Base-by-base conservation (phyloP, 805 yeast species). In the Barnettozyma californica region DNA sequence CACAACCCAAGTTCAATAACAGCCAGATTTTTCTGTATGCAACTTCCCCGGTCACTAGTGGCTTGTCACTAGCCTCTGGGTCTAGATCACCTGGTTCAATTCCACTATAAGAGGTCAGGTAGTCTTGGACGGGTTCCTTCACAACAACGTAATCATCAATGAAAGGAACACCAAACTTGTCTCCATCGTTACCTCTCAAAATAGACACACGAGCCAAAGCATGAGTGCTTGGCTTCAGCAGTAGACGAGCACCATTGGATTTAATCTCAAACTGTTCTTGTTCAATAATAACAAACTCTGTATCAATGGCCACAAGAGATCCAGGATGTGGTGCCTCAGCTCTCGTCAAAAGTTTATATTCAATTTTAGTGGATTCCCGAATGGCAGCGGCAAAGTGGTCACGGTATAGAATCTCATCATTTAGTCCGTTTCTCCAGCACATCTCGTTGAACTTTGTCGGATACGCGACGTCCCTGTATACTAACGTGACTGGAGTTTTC, bases 21-120 rank as follows among this genome's bases (percentile, higher is more conserved):
- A 94, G 69, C 99, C 99, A 95, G 37, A 94, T 75, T 58, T 87
- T 81, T 50, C 97, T 72, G 64, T 92, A 94, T 1, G 95, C 88
- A 0, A 88, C 83, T 59, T 87, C 92, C 48, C 87, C 69, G 0
- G 87, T 78, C 1, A 91, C 97, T 41, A 95, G 73, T 3, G 86
- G 75, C 57, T 82, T 82, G 5, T 71, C 66, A 20, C 96, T 86
- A 7, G 62, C 68, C 5, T 63, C 61, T 1, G 92, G 87, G 61
- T 89, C 88, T 52, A 94, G 71, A 66, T 95, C 99, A 1, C 96
- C 96, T 0, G 84, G 84, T 56, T 87, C 89, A 46, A 94, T 91
- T n/a, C 99, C 99, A 11, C 97, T 89, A 58, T 77, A 94, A 11
- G 82, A 80, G 0, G 99, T 95, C 54, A 92, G 72, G 60, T 94